phyloP scores from a whole-genome alignment of 495 filamentous ascomycete species.

The Penicillium malachiteum region DNA sequence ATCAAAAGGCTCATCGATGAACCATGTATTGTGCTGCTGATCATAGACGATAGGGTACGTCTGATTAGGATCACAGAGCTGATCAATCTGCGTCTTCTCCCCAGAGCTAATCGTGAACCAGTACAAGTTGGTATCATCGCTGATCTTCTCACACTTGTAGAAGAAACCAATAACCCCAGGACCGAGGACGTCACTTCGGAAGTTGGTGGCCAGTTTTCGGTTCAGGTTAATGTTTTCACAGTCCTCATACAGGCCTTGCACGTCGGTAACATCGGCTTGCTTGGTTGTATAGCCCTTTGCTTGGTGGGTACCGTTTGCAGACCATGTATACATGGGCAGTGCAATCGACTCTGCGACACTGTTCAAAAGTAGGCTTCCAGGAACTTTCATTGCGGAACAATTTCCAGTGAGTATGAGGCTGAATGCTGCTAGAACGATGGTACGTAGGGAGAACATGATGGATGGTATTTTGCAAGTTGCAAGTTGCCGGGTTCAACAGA shows the following conservation, averaged over 20 bases:
- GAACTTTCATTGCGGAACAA: slow-evolving; percentile 2
- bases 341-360: slow-evolving; percentile 18
- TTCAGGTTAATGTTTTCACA: slow-evolving; percentile 33
- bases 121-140: slow-evolving; percentile 24
- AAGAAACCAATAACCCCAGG: slow-evolving; percentile 23
- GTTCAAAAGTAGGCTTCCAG: slow-evolving; percentile 19
- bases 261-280: slow-evolving; percentile 11
- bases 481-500: background rate
- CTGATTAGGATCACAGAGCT: slow-evolving; percentile 21
- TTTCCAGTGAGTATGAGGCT: background rate
- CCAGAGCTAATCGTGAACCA: slow-evolving; percentile 31
- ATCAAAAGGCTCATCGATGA: slow-evolving; percentile 29
- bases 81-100: slow-evolving; percentile 18
- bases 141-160: slow-evolving; percentile 29
- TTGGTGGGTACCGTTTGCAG: slow-evolving; percentile 28
- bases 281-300: slow-evolving; percentile 26
- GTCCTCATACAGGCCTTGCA: slow-evolving; percentile 21
- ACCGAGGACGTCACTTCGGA: slow-evolving; percentile 29
- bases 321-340: slow-evolving; percentile 27
- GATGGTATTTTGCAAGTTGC: background rate
- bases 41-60: slow-evolving; percentile 25
- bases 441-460: background rate
- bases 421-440: background rate
- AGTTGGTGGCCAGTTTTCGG: slow-evolving; percentile 25
- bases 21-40: slow-evolving; percentile 27